A percentile compares a stretch with the other conserved stretches of the same genome.
These are phyloP conservation scores for Edaphochlamys debaryana DNA, from an alignment of 139 green algal genomes.

Conservation along the genomic window DNA sequence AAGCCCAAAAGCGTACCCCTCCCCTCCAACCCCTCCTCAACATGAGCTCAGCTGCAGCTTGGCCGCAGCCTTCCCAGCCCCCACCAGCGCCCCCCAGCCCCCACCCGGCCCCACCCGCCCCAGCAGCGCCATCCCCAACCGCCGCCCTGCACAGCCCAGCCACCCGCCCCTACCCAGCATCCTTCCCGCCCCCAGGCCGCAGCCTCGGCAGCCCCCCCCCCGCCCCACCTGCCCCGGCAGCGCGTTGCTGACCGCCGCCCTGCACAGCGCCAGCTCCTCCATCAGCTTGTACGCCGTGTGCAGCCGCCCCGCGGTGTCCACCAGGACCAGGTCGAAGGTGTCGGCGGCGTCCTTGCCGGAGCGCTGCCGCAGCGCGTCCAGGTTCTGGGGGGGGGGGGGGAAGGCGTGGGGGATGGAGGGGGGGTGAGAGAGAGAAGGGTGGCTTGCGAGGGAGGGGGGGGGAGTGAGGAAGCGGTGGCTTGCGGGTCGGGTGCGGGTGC, in stretches of 20 bases:
- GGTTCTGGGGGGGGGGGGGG: not conserved
- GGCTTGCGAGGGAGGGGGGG: not conserved
- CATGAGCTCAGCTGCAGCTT: no score
- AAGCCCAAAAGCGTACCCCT: no score
- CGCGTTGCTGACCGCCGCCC: slow-evolving; percentile 40
- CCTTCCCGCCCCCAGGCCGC: no score
- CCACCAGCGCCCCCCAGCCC: no score
- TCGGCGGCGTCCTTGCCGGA: slow-evolving; percentile 20
- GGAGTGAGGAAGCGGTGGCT: not conserved
- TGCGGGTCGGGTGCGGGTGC: not conserved
- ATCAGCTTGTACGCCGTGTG: slow-evolving; percentile 97
- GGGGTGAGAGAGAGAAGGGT: not conserved
- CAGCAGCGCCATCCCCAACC: no score
- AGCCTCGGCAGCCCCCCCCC: no score
- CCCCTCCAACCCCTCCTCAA: no score
- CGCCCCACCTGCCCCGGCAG: slow-evolving; percentile 23
- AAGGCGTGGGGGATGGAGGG: not conserved
- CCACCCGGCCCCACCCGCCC: not conserved
- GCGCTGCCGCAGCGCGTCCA: slow-evolving; percentile 44
- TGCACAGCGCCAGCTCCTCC: slow-evolving; percentile 81
- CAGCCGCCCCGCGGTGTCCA: slow-evolving; percentile 89
- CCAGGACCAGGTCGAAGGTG: slow-evolving; percentile 85
- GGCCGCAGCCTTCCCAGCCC: no score
- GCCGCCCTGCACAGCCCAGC: no score
- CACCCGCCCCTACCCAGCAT: no score